These are phyloP conservation scores for Trichoderma sp. DNA, from an alignment of 2,329 filamentous ascomycete species.

Conservation along the genomic window DNA sequence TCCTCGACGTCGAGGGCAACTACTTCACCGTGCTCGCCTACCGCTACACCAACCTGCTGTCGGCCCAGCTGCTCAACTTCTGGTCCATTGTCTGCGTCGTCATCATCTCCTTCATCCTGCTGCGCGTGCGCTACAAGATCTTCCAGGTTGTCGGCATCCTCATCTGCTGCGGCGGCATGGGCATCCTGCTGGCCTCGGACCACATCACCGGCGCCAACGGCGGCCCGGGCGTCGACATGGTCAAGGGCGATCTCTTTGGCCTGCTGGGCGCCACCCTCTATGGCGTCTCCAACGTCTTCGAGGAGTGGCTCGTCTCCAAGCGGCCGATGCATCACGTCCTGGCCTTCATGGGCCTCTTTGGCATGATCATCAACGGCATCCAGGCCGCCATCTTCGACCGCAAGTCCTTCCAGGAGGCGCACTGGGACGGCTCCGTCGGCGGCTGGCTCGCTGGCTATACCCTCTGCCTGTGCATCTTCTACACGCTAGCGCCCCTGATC, in stretches of 20 bases:
- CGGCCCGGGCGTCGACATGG: slow-evolving; percentile 65
- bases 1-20: slow-evolving; percentile 94
- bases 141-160: slow-evolving; percentile 86
- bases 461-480: slow-evolving; percentile 79
- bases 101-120: slow-evolving; percentile 75
- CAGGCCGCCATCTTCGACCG: slow-evolving; percentile 94
- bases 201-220: slow-evolving; percentile 77
- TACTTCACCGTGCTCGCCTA: slow-evolving; percentile 98
- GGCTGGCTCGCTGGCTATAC: slow-evolving; percentile 93
- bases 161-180: slow-evolving; percentile 87
- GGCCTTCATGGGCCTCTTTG: slow-evolving; percentile 86
- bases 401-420: slow-evolving; percentile 62
- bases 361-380: slow-evolving; percentile 85
- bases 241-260: slow-evolving; percentile 93
- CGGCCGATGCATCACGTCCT: slow-evolving; percentile 90
- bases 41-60: slow-evolving; percentile 86
- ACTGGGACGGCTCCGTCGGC: slow-evolving; percentile 67
- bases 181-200: slow-evolving; percentile 82
- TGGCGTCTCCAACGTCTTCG: slow-evolving; percentile 85
- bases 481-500: slow-evolving; percentile 81
- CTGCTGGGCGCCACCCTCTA: slow-evolving; percentile 88
- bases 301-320: slow-evolving; percentile 91
- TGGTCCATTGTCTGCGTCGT: slow-evolving; percentile 97
- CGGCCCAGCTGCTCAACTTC: slow-evolving; percentile 95
- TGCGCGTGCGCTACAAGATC: slow-evolving; percentile 85